A percentile compares a stretch with the other conserved stretches of the same genome.
Evolutionary conservation across 2,329 filamentous ascomycete species (phyloP).

Genomic region (Botrytis cinerea): DNA sequence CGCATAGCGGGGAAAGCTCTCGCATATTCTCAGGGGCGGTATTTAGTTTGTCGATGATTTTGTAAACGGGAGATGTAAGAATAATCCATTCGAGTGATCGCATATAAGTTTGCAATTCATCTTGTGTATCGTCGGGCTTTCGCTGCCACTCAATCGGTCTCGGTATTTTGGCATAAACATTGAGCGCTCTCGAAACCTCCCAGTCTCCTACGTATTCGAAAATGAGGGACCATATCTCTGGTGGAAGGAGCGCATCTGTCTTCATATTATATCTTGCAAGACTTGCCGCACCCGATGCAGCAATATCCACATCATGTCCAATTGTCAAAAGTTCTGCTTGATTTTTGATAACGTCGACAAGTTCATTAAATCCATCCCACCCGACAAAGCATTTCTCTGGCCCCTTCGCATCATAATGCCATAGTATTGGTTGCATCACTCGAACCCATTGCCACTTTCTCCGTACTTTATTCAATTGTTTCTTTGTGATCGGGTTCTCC

Average conservation of each 20-base stretch:
- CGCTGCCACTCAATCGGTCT: constrained; percentile 72
- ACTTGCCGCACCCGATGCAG: constrained; percentile 43
- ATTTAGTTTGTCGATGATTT: constrained; percentile 74
- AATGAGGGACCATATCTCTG: constrained; percentile 87
- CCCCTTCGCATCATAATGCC: constrained; percentile 68
- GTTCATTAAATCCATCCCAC: constrained; percentile 68
- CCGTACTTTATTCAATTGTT: constrained; percentile 80
- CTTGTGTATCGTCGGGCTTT: constrained; percentile 59
- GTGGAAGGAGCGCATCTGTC: constrained; percentile 59
- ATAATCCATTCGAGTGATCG: constrained; percentile 84
- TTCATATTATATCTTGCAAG: constrained; percentile 48
- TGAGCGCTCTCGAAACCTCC: constrained; percentile 81
- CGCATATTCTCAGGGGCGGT: constrained; percentile 68
- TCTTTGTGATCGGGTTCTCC: constrained; percentile 86
- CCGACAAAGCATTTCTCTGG: constrained; percentile 56
- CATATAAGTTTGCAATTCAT: constrained; percentile 71
- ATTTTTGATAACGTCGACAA: constrained; percentile 74
- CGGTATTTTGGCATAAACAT: constrained; percentile 75
- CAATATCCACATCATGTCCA: constrained; percentile 62
- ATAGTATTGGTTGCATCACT: constrained; percentile 78
- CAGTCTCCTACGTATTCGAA: constrained; percentile 84
- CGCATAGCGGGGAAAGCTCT: constrained; percentile 75
- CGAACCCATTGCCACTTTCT: constrained; percentile 86
- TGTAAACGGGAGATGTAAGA: constrained; percentile 67
- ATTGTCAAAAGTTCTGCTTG: constrained; percentile 75